Base-by-base conservation (phyloP, 2,329 filamentous ascomycete genomes). In the Zarea fungicola region DNA sequence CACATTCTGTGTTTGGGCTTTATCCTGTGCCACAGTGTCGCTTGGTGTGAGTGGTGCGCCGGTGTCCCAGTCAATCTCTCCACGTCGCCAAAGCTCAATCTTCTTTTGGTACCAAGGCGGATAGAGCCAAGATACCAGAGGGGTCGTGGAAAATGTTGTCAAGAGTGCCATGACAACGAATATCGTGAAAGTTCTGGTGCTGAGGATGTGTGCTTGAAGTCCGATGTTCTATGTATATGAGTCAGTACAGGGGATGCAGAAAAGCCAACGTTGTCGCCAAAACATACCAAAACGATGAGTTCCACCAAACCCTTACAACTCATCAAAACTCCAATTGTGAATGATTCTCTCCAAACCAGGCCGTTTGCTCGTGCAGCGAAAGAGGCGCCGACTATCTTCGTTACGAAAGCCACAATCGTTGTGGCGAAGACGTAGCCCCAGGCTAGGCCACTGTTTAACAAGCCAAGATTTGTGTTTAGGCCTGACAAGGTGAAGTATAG, bases 241-340 rank as follows among this genome's bases (percentile, higher is more conserved):
- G 42, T 49, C 16, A 48, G 46, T 11, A 21, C 2, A 21, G 10
- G 4, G 6, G 11, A 6, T 45, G n/a, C 5, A 10, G 13, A 26
- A 11, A 1, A 39, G 10, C 19, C 13, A 13, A 19, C 3, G 13
- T 4, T 6, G 8, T 29, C 14, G 2, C n/a, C 14, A 7, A 23
- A 2, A 57, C 82, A 69, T 74, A 91, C 88, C 65, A 95, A 66
- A n/a, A 96, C 91, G 64, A 97, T 96, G 45, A 97, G 72, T 65
- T 96, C 91, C 1, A 96, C 91, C 9, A 97, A 75, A 59, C 92
- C 92, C 66, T 97, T 97, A 67, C 92, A 97, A 68, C 89, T 95
- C 92, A 97, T 97, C 59, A 96, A 69, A 14, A 85, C 82, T 13
- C 92, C 92, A 56, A 97, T 93, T 1, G 89, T 82, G 26, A 95